Conservation (phyloP, 768 basidiomycete genomes). For the Tylopilus plumbeoviolaceoides region DNA sequence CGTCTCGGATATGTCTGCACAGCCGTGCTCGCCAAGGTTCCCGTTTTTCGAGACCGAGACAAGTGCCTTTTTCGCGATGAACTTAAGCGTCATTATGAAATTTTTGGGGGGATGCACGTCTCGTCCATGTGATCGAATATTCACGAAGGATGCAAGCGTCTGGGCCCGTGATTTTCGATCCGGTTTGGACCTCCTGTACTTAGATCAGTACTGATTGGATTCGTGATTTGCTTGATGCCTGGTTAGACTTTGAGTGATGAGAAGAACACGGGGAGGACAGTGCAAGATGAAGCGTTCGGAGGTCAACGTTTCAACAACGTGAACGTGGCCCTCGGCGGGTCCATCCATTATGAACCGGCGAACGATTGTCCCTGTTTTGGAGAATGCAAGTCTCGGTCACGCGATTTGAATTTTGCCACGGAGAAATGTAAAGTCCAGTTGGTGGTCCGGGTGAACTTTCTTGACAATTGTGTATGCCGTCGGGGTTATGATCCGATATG, state of each 20-base stretch:
- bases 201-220: neutral
- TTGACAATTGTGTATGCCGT: no score
- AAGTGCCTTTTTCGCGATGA: neutral
- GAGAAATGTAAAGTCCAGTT: neutral
- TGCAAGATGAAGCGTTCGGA: no score
- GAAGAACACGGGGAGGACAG: no score
- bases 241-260: neutral
- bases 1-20: neutral
- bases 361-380: neutral
- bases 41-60: neutral
- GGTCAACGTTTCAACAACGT: no score
- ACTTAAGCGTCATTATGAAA: neutral
- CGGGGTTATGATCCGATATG: neutral
- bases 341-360: neutral
- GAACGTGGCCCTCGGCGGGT: neutral
- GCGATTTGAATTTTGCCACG: slow-evolving; percentile 6
- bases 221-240: neutral
- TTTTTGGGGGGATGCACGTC: neutral
- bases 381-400: slow-evolving; percentile 4
- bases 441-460: neutral
- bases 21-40: neutral
- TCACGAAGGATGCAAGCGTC: neutral
- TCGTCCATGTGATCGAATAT: neutral
- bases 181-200: neutral
- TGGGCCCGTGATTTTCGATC: neutral